phyloP scores from a whole-genome alignment of 2,329 filamentous ascomycete genomes.

The Neonectria faginata region DNA sequence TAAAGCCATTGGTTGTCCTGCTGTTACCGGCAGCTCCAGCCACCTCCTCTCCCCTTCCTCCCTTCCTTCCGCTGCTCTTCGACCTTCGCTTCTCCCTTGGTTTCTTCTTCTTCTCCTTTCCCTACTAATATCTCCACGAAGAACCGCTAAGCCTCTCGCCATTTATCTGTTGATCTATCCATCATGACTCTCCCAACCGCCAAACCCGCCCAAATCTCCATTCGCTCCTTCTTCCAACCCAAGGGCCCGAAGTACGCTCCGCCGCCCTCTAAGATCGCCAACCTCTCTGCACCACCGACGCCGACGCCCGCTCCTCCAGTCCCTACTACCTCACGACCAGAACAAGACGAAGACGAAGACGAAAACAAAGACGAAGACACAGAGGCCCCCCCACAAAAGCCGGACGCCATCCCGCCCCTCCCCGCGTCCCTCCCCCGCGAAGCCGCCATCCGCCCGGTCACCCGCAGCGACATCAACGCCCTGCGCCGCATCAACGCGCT shows the following conservation, averaged over 20 bases:
- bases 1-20: slow-evolving; percentile 7
- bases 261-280: slow-evolving; percentile 46
- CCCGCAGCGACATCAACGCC: slow-evolving; percentile 64
- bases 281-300: slow-evolving; percentile 37
- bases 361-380: slow-evolving; percentile 45
- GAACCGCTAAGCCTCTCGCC: background rate
- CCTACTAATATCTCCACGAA: background rate
- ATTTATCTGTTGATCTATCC: background rate
- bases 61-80: background rate
- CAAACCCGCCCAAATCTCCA: slow-evolving; percentile 64
- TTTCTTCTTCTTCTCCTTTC: background rate
- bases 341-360: slow-evolving; percentile 45
- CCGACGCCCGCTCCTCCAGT: slow-evolving; percentile 29
- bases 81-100: background rate
- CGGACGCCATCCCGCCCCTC: slow-evolving; percentile 43
- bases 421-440: slow-evolving; percentile 56
- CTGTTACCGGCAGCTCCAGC: slow-evolving; percentile 6
- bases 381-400: slow-evolving; percentile 16
- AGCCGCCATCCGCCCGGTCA: slow-evolving; percentile 65
- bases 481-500: slow-evolving; percentile 74
- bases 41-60: slow-evolving; percentile 11
- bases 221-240: slow-evolving; percentile 71
- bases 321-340: slow-evolving; percentile 35
- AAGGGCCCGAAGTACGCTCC: slow-evolving; percentile 56
- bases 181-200: slow-evolving; percentile 56